Base-by-base conservation (phyloP, 1,284 basidiomycete species). In the Cutaneotrichosporon sp. region DNA sequence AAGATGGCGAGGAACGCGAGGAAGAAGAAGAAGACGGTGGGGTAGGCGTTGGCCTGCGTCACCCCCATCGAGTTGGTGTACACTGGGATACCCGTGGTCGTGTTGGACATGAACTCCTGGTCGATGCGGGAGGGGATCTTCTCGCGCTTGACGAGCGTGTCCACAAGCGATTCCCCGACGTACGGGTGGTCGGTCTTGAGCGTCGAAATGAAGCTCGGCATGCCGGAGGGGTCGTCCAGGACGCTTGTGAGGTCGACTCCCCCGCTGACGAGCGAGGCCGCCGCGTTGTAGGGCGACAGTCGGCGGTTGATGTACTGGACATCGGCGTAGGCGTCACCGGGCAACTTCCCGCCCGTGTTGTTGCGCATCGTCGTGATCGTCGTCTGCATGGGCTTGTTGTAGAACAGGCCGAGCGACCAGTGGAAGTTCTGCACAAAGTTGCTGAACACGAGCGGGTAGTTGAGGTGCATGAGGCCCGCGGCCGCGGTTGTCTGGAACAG, bases 321-420 rank as follows among this genome's bases (percentile, higher is more conserved):
- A 4, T 77, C 75, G 29, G 71, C 62, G 45, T 89, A 84, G 4
- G 87, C 85, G 24, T 84, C 82, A 67, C 87, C 85, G 5, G 84
- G 82, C 61, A 92, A 81, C 53, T 83, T 81, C 2, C 91, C 92
- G 11, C 93, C 94, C 0, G 94, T 97, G 54, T 84, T 82, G 64
- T 85, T 82, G 22, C 95, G 87, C 85, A 95, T 90, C 62, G 82
- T 83, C 72, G 90, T 85, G 74, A 98, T 95, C 27, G 90, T 87
- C 33, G 79, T 73, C 75, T 97, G 91, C 55, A 97, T 83, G 13
- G 84, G 76, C 6, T 83, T 81, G 24, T 86, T 82, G 47, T 85
- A 78, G 73, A 97, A 86, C n/a, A 98, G 81, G 0, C 91, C 91
- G 69, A 95, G 79, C 0, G 90, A 84, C 94, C 94, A 97, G 1